Evolutionary conservation across 768 basidiomycete species (phyloP), one percentile per base, ranked within the genome.

Genomic region (Leccinum sublutescens): DNA sequence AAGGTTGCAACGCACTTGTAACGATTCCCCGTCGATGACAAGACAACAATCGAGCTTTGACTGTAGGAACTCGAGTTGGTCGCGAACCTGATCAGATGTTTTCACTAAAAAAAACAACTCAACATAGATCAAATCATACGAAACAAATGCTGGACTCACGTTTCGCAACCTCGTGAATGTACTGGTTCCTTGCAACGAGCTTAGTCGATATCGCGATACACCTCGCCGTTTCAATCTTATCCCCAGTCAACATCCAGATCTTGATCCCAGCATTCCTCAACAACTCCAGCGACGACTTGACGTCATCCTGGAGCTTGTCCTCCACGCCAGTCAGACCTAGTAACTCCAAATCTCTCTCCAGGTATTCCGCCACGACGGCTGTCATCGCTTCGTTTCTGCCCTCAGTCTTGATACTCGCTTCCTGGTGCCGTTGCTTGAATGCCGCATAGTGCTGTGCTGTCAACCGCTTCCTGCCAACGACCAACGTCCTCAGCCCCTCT

Each of bases 181-280:
- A 98, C 74, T 99, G 97, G 67, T 94, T 94, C 66, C 97, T 82
- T 23, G 93, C 89, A 8, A 98, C 97, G 53, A 98, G 78, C 71
- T 98, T 98, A 7, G 93, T 97, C 38, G 95, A 97, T 62, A 98
- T 94, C 5, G 96, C 95, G 68, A 99, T 99, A 74, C 95, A 96
- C 38, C 95, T 88, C 5, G 97, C 97, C 3, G 97, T 99, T 79
- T 99, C 97, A 52, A 98, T 93, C 78, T 98, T 99, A 75, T 99
- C 97, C 1, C 97, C 96, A 0, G 97, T 99, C 66, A 98, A 79
- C 97, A 98, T 98, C 97, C 97, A 99, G 59, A 99, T 98, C 81
- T 92, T 97, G 75, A 99, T 87, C 4, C 96, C 96, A 0, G 96
- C 97, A 71, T 98, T 98, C 64, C 95, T 79, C 62, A 99, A 73